phyloP scores from a whole-genome alignment of 176 grass and related monocot species.

The Luzula sylvatica region DNA sequence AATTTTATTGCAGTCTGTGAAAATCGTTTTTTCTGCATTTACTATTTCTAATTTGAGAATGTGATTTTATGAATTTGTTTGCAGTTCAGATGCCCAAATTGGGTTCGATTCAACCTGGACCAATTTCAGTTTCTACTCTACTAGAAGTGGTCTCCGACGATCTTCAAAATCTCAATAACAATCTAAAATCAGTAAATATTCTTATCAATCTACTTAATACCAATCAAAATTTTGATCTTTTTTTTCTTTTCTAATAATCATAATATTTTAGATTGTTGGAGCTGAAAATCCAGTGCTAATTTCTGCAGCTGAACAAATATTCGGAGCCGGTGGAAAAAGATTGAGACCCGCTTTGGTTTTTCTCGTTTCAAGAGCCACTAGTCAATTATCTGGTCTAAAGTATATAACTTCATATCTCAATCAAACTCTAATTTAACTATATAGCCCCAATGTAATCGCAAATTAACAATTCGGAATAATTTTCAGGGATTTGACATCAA shows the following conservation, averaged over 20 bases:
- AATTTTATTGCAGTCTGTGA: background rate
- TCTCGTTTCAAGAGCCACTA: constrained; percentile 84
- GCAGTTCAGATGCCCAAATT: constrained; percentile 25
- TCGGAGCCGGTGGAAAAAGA: constrained; percentile 92
- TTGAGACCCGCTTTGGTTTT: constrained; percentile 92
- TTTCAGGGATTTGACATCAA: constrained; percentile 68
- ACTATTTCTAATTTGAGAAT: background rate
- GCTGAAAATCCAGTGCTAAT: constrained; percentile 93
- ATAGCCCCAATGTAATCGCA: too few relatives aligned
- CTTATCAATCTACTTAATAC: background rate
- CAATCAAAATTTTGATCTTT: too few relatives aligned
- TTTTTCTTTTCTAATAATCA: too few relatives aligned
- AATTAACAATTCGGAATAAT: background rate
- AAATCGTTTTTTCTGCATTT: background rate
- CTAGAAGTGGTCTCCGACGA: constrained; percentile 67
- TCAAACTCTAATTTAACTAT: constrained; percentile 13
- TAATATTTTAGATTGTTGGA: constrained; percentile 60
- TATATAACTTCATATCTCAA: too few relatives aligned
- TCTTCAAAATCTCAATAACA: constrained; percentile 67
- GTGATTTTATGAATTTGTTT: constrained; percentile 16
- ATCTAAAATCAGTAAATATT: constrained; percentile 78
- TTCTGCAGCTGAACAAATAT: constrained; percentile 87
- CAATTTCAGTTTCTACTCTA: constrained; percentile 49
- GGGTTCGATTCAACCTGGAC: constrained; percentile 1
- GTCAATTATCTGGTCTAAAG: constrained; percentile 58